phyloP scores from a whole-genome alignment of 1,284 basidiomycete genomes.

The Vanrija pseudolonga region DNA sequence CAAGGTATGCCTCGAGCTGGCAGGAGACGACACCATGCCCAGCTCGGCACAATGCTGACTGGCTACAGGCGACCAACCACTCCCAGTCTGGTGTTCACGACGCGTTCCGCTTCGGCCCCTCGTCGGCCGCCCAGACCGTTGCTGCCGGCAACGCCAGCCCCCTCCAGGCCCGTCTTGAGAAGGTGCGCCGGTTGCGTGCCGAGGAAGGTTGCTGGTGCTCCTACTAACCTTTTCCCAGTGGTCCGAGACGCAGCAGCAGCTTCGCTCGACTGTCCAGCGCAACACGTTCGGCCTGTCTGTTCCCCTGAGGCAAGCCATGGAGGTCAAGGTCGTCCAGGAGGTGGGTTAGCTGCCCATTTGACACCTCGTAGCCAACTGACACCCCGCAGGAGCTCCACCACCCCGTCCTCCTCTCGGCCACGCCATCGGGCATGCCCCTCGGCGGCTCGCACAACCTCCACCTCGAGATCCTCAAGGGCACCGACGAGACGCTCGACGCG shows the following conservation, averaged over 20 bases:
- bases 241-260: slow-evolving; percentile 84
- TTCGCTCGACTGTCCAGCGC: slow-evolving; percentile 79
- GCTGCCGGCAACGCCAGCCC: slow-evolving; percentile 32
- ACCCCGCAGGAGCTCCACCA: slow-evolving; percentile 32
- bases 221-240: slow-evolving; percentile 58
- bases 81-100: slow-evolving; percentile 43
- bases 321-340: slow-evolving; percentile 75
- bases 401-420: slow-evolving; percentile 36
- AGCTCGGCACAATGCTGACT: not conserved
- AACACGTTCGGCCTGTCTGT: slow-evolving; percentile 82
- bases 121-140: slow-evolving; percentile 36
- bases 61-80: slow-evolving; percentile 39
- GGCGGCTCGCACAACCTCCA: slow-evolving; percentile 64
- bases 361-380: not conserved
- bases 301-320: slow-evolving; percentile 87
- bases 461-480: slow-evolving; percentile 85
- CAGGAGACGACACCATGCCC: not conserved
- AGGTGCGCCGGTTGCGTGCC: slow-evolving; percentile 29
- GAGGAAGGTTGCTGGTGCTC: not conserved
- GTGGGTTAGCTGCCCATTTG: slow-evolving; percentile 54
- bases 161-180: slow-evolving; percentile 45
- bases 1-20: slow-evolving; percentile 25
- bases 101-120: slow-evolving; percentile 43
- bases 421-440: slow-evolving; percentile 38
- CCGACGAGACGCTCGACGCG: slow-evolving; percentile 73